These are phyloP conservation scores for Graphilbum fragrans DNA, from an alignment of 2,329 filamentous ascomycete genomes.

Conservation along the genomic window DNA sequence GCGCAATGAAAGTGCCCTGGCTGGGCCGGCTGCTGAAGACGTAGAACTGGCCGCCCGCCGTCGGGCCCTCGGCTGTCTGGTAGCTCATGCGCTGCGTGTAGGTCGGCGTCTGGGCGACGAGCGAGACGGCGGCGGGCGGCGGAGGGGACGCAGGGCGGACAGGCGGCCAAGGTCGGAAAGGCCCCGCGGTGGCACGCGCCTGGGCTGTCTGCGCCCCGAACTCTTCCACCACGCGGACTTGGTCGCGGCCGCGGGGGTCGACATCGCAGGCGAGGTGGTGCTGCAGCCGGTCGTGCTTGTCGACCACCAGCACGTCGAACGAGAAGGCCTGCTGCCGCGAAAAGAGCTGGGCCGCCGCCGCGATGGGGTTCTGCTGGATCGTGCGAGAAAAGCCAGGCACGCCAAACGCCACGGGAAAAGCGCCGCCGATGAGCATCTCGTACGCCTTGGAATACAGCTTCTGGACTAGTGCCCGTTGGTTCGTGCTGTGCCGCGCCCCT, in stretches of 20 bases:
- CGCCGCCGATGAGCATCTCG: slow-evolving; percentile 6
- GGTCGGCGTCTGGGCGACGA: not conserved
- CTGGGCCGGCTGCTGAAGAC: slow-evolving; percentile 5
- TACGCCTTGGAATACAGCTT: slow-evolving; percentile 2
- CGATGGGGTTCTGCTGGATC: slow-evolving; percentile 1
- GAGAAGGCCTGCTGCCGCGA: not conserved
- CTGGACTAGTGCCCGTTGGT: slow-evolving; percentile 1
- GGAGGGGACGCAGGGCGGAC: not conserved
- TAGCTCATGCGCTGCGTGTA: slow-evolving; percentile 8
- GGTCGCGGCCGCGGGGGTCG: not conserved
- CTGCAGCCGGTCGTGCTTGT: not conserved
- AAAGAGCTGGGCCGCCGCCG: slow-evolving; percentile 1
- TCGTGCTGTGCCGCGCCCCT: not conserved
- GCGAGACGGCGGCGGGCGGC: too few relatives aligned
- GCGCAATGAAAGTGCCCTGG: not conserved
- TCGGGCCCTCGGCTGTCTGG: not conserved
- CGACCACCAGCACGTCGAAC: slow-evolving; percentile 4
- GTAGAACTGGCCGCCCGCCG: slow-evolving; percentile 1
- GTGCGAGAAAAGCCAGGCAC: not conserved
- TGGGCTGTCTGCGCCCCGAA: not conserved
- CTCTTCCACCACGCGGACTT: not conserved
- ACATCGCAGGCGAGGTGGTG: slow-evolving; percentile 1
- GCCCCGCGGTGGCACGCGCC: not conserved
- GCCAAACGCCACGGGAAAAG: not conserved
- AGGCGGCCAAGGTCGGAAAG: not conserved